Conservation (phyloP, 495 filamentous ascomycete species). For the Amphirosellinia nigrospora region DNA sequence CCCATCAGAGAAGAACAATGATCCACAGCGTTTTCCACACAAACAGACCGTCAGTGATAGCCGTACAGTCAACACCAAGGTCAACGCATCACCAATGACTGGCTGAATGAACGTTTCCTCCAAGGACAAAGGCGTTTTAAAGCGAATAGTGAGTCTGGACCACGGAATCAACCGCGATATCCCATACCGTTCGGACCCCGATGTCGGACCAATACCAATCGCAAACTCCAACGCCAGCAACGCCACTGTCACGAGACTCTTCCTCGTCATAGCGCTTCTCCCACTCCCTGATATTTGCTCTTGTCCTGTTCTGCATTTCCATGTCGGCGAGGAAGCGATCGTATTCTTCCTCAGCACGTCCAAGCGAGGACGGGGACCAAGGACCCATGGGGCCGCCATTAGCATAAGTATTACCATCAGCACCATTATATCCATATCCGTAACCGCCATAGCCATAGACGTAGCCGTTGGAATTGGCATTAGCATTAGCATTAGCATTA, state of each 20-base stretch:
- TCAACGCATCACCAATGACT: not conserved
- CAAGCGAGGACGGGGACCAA: slow-evolving; percentile 14
- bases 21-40: not conserved
- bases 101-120: not conserved
- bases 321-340: slow-evolving; percentile 1
- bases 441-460: not conserved
- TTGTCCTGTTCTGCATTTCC: not conserved
- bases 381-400: not conserved
- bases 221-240: slow-evolving; percentile 1
- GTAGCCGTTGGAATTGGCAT: not conserved
- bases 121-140: not conserved
- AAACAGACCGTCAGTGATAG: too few species aligned
- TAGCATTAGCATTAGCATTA: not conserved
- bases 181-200: not conserved
- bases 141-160: not conserved
- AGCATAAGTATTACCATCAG: not conserved
- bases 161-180: slow-evolving; percentile 1
- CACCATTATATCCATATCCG: not conserved
- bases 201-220: not conserved
- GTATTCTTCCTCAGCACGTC: slow-evolving; percentile 12
- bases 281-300: not conserved
- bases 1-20: not conserved
- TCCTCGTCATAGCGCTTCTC: not conserved
- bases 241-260: slow-evolving; percentile 8
- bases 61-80: not conserved